A percentile compares a stretch with the other conserved stretches of the same genome.
Evolutionary conservation across 108 stramenopile species (phyloP).

Genomic region (Schizochytrium sp.): DNA sequence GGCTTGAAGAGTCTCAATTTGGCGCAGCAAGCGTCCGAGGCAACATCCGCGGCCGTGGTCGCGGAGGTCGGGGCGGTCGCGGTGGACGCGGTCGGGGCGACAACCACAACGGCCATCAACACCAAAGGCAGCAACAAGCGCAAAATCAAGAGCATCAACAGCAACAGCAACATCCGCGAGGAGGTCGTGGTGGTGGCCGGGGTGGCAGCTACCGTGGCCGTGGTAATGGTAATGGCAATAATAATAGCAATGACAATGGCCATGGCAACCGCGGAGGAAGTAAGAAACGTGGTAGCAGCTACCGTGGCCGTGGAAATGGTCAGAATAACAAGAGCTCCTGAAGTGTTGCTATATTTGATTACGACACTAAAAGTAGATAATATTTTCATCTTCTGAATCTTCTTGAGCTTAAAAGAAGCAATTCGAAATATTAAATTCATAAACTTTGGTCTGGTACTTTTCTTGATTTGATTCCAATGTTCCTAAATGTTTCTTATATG

Average conservation of each 20-base stretch:
- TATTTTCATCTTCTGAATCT: too few relatives aligned
- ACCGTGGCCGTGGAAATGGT: not conserved
- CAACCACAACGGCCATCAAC: not conserved
- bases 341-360: too few relatives aligned
- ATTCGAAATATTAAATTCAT: too few relatives aligned
- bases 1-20: not conserved
- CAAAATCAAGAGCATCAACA: not conserved
- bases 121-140: not conserved
- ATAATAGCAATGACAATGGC: not conserved
- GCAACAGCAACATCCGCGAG: not conserved
- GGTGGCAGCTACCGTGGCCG: not conserved
- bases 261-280: not conserved
- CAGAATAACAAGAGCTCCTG: not conserved
- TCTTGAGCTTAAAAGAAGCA: too few relatives aligned
- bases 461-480: too few relatives aligned
- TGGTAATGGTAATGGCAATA: not conserved
- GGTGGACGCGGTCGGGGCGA: not conserved
- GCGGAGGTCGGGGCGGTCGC: not conserved
- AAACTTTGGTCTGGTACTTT: too few relatives aligned
- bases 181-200: not conserved
- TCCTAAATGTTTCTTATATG: too few relatives aligned
- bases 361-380: too few relatives aligned
- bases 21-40: not conserved
- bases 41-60: not conserved
- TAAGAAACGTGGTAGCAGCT: not conserved